A percentile compares a stretch with the other conserved stretches of the same genome.
phyloP scores from a whole-genome alignment of 768 basidiomycete genomes.

The Suillus tomentosus region DNA sequence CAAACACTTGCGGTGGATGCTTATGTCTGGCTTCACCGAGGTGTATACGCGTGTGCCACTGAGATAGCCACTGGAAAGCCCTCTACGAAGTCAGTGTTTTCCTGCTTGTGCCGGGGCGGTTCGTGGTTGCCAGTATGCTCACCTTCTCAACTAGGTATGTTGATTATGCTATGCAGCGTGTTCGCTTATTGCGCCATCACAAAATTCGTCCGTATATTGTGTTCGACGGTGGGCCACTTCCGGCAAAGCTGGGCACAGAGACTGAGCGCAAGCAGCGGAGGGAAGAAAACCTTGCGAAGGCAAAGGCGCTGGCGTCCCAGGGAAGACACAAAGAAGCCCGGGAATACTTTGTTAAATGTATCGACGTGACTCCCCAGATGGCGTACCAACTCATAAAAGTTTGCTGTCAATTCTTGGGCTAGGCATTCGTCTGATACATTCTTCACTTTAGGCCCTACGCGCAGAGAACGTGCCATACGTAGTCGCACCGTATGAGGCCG shows the following conservation, averaged over 20 bases:
- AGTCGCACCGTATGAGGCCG: slow-evolving; percentile 98
- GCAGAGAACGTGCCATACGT: slow-evolving; percentile 82
- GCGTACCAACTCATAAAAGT: slow-evolving; percentile 96
- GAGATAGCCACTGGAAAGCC: slow-evolving; percentile 84
- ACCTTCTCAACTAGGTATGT: slow-evolving; percentile 68
- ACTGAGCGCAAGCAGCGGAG: slow-evolving; percentile 73
- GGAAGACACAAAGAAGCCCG: slow-evolving; percentile 82
- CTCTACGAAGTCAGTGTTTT: slow-evolving; percentile 73
- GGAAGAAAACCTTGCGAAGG: slow-evolving; percentile 74
- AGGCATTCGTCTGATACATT: slow-evolving; percentile 12
- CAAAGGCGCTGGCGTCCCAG: slow-evolving; percentile 70
- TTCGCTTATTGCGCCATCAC: slow-evolving; percentile 83
- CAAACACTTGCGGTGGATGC: slow-evolving; percentile 91
- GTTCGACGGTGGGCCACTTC: slow-evolving; percentile 94
- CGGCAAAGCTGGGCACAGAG: slow-evolving; percentile 93
- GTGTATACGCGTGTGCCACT: slow-evolving; percentile 86
- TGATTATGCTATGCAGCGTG: slow-evolving; percentile 92
- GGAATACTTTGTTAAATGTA: slow-evolving; percentile 85
- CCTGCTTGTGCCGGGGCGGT: neutral
- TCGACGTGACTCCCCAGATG: slow-evolving; percentile 97
- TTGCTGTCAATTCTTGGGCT: neutral
- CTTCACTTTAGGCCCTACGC: slow-evolving; percentile 67
- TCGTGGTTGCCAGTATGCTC: neutral
- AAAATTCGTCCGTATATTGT: slow-evolving; percentile 89
- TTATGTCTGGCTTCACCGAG: slow-evolving; percentile 93